These are phyloP conservation scores for Porpolomopsis calyptriformis DNA, from an alignment of 768 basidiomycete genomes.

Conservation along the genomic window DNA sequence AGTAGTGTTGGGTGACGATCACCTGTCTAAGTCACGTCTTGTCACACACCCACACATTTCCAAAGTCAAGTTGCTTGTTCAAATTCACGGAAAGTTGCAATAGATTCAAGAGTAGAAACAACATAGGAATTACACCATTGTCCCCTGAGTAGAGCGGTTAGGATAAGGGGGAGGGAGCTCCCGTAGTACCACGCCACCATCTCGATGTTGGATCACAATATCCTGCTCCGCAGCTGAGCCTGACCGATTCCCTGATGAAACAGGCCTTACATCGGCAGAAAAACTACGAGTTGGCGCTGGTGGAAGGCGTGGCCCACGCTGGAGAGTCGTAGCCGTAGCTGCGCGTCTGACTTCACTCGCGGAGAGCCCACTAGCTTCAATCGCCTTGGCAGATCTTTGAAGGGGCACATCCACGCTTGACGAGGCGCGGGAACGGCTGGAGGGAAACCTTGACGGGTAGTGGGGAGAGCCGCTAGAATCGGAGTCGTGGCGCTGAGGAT, in stretches of 20 bases:
- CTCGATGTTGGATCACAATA: neutral
- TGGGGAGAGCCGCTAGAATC: neutral
- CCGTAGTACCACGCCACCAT: neutral
- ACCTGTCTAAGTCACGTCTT: too few species aligned
- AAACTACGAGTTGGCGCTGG: too few species aligned
- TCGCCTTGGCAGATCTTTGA: too few species aligned
- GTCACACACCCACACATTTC: too few species aligned
- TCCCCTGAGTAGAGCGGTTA: neutral
- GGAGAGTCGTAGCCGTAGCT: too few species aligned
- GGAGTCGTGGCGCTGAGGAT: neutral
- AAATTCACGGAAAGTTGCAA: neutral
- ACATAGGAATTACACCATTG: neutral
- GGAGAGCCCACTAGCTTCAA: too few species aligned
- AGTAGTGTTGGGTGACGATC: neutral
- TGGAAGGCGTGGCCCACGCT: too few species aligned
- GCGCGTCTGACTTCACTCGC: too few species aligned
- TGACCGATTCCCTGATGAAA: too few species aligned
- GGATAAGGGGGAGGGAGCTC: neutral
- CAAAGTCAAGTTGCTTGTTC: neutral
- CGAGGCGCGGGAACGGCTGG: constrained; percentile 11
- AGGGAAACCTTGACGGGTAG: constrained; percentile 6
- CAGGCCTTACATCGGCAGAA: too few species aligned
- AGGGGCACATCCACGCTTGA: too few species aligned
- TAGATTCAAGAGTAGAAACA: neutral
- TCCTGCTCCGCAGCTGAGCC: constrained; percentile 14